These are phyloP conservation scores for Gossypium herbaceum DNA, from an alignment of 345 rosid species.

Conservation along the genomic window DNA sequence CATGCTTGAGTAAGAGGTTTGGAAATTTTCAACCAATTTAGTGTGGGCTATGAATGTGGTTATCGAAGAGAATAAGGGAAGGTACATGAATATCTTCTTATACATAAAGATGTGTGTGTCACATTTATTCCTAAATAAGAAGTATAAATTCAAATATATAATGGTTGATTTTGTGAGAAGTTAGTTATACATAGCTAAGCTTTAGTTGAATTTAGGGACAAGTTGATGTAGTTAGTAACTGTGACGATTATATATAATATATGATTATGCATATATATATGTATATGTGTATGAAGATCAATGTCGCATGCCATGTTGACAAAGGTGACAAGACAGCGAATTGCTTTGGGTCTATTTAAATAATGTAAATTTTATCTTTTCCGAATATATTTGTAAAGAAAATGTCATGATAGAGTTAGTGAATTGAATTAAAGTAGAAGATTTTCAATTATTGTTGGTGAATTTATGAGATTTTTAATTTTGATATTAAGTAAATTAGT, in stretches of 20 bases:
- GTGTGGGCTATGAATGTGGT: too few relatives aligned
- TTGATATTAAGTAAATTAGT: too few relatives aligned
- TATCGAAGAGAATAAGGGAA: not conserved
- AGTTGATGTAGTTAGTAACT: slow-evolving; percentile 7
- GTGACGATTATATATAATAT: not conserved
- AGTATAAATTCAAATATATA: not conserved
- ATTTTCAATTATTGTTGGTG: not conserved
- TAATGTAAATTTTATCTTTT: too few relatives aligned
- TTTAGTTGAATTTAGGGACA: not conserved
- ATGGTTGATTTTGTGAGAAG: not conserved
- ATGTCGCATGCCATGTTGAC: not conserved
- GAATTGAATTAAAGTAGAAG: not conserved
- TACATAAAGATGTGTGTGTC: not conserved
- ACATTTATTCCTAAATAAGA: not conserved
- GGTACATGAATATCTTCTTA: not conserved
- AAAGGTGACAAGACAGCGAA: not conserved
- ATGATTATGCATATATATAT: not conserved
- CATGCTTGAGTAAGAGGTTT: too few relatives aligned
- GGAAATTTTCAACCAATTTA: too few relatives aligned
- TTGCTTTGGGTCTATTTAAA: too few relatives aligned
- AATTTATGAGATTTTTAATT: too few relatives aligned
- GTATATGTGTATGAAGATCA: not conserved
- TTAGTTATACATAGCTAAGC: not conserved
- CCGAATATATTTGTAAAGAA: too few relatives aligned
- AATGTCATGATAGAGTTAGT: too few relatives aligned